These are phyloP conservation scores for Hyaloscypha hepaticicola DNA, from an alignment of 495 filamentous ascomycete species.

Conservation along the genomic window DNA sequence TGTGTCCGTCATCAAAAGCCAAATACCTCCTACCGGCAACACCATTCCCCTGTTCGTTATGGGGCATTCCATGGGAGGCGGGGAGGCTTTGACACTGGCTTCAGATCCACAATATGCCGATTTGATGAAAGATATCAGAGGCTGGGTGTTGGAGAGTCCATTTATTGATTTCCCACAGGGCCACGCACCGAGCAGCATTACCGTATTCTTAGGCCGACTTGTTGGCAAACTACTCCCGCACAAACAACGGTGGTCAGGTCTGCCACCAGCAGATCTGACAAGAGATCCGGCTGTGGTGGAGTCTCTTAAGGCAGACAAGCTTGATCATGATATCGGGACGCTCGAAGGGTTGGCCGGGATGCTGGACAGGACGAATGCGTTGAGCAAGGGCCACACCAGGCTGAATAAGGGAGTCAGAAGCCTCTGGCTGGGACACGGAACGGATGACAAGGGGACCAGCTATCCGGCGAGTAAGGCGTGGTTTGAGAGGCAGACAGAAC, in stretches of 20 bases:
- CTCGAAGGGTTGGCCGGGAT: constrained; percentile 71
- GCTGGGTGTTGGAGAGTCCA: constrained; percentile 67
- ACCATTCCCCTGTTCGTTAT: constrained; percentile 73
- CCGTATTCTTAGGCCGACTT: constrained; percentile 60
- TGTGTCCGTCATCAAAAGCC: constrained; percentile 59
- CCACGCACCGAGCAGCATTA: constrained; percentile 56
- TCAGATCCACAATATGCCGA: constrained; percentile 44
- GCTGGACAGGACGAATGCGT: constrained; percentile 62
- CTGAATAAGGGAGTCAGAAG: constrained; percentile 37
- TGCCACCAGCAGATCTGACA: constrained; percentile 58
- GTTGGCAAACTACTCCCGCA: constrained; percentile 63
- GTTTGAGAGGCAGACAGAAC: constrained; percentile 49
- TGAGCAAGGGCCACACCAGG: constrained; percentile 46
- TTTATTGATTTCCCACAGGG: constrained; percentile 66
- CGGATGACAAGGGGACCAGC: constrained; percentile 62
- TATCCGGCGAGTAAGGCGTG: constrained; percentile 60
- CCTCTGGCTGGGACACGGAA: constrained; percentile 68
- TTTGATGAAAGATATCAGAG: constrained; percentile 49
- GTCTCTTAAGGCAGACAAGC: constrained; percentile 56
- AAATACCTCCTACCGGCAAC: constrained; percentile 35
- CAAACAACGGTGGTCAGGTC: constrained; percentile 52
- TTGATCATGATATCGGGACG: constrained; percentile 79
- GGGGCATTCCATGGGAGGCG: constrained; percentile 87
- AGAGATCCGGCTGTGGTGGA: constrained; percentile 60
- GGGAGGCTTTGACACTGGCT: constrained; percentile 56